These are phyloP conservation scores for Dalechampia spathulata DNA, from an alignment of 441 rosid genomes.

Conservation along the genomic window DNA sequence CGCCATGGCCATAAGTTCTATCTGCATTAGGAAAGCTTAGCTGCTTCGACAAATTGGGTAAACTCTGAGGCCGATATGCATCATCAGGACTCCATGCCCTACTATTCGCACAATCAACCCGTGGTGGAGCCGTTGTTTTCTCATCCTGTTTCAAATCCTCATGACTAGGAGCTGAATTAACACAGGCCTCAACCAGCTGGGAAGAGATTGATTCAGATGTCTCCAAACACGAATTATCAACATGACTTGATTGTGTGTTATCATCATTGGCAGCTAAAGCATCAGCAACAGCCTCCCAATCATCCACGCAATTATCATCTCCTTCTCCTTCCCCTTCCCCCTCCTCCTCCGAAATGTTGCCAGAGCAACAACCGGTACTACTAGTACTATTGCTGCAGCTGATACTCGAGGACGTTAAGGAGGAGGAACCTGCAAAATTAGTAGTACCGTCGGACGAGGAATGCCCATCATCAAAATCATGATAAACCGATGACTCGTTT, in stretches of 20 bases:
- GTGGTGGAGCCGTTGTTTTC: conserved; percentile 21
- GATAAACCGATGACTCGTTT: conserved; percentile 31
- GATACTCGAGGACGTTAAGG: too few species aligned
- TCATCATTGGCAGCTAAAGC: conserved; percentile 71
- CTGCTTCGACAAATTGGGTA: conserved; percentile 75
- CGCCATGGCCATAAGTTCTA: conserved; percentile 31
- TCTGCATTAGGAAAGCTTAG: conserved; percentile 40
- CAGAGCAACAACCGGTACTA: conserved; percentile 75
- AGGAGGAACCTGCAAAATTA: conserved; percentile 36
- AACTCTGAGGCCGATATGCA: conserved; percentile 64
- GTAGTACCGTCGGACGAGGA: conserved; percentile 38
- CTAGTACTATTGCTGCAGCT: conserved; percentile 48
- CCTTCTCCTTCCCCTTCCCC: conserved; percentile 60
- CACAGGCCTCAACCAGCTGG: too few species aligned
- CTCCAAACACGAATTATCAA: too few species aligned
- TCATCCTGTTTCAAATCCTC: conserved; percentile 29
- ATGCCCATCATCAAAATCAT: conserved; percentile 58
- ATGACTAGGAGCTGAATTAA: conserved; percentile 16
- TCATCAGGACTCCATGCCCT: conserved; percentile 87
- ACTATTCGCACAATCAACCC: conserved; percentile 30
- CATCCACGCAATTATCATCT: conserved; percentile 71
- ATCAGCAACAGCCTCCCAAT: conserved; percentile 98
- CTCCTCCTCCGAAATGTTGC: conserved; percentile 76
- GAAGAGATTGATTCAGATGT: too few species aligned
- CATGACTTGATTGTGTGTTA: conserved; percentile 32